A percentile compares a stretch with the other conserved stretches of the same genome.
These are phyloP conservation scores for Kingdonia uniflora DNA, from an alignment of 164 flowering plant species.

Conservation along the genomic window DNA sequence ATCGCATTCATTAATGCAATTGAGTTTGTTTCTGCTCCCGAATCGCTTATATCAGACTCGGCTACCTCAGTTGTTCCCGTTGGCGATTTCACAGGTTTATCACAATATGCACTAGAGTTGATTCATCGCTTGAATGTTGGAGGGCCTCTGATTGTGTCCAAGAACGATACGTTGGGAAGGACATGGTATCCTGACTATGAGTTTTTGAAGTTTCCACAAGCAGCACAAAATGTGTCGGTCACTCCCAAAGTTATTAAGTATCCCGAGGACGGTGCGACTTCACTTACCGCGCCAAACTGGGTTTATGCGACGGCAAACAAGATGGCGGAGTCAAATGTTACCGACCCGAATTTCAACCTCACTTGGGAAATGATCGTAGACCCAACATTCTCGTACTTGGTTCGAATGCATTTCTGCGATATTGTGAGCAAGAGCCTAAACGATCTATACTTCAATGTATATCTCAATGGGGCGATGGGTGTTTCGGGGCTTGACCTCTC, in stretches of 20 bases:
- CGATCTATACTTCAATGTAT: conserved; percentile 69
- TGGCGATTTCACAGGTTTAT: conserved; percentile 38
- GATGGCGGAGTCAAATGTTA: conserved; percentile 40
- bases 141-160: conserved; percentile 38
- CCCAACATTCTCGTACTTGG: conserved; percentile 40
- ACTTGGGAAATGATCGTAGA: conserved; percentile 63
- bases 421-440: conserved; percentile 56
- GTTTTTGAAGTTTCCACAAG: conserved; percentile 32
- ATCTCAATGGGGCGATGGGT: conserved; percentile 42
- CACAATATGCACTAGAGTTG: conserved; percentile 34
- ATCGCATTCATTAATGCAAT: conserved; percentile 70
- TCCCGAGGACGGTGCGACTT: conserved; percentile 33
- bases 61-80: conserved; percentile 35
- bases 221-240: conserved; percentile 33
- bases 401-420: conserved; percentile 82
- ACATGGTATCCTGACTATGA: conserved; percentile 47
- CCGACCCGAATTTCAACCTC: conserved; percentile 48
- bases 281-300: conserved; percentile 46
- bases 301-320: conserved; percentile 56
- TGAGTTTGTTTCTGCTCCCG: conserved; percentile 67
- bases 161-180: conserved; percentile 59
- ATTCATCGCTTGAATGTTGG: conserved; percentile 63
- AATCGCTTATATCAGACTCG: conserved; percentile 35
- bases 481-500: conserved; percentile 58
- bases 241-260: conserved; percentile 29